Percentiles rank a stretch among this genome's conserved stretches.
phyloP scores from a whole-genome alignment of 2,329 filamentous ascomycete species.

The Colletotrichum gigasporum region DNA sequence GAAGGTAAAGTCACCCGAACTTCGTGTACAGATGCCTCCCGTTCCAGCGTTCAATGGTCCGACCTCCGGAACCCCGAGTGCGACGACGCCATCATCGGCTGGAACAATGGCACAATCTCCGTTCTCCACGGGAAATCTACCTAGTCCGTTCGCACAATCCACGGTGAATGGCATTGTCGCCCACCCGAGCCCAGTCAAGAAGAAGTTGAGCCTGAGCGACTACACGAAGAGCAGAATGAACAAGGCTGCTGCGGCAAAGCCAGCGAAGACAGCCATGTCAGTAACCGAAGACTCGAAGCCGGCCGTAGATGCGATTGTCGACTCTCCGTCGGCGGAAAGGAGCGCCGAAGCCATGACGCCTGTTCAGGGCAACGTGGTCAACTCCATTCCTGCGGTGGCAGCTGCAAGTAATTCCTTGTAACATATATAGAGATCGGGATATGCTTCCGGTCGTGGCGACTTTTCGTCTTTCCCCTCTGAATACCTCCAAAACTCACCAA shows the following conservation, averaged over 20 bases:
- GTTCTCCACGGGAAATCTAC: slow-evolving; percentile 49
- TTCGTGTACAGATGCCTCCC: slow-evolving; percentile 66
- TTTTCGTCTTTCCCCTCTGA: slow-evolving; percentile 10
- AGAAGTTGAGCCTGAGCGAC: slow-evolving; percentile 74
- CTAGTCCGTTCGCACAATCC: slow-evolving; percentile 54
- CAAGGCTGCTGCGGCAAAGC: slow-evolving; percentile 55
- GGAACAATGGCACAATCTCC: slow-evolving; percentile 60
- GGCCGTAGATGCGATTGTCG: slow-evolving; percentile 44
- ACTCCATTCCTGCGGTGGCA: slow-evolving; percentile 13
- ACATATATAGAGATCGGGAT: slow-evolving; percentile 40
- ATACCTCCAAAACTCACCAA: slow-evolving; percentile 3
- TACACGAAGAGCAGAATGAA: slow-evolving; percentile 69
- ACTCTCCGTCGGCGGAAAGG: slow-evolving; percentile 45
- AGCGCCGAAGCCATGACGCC: slow-evolving; percentile 32
- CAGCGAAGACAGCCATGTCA: slow-evolving; percentile 17
- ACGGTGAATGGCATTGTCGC: slow-evolving; percentile 54
- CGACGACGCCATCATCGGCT: slow-evolving; percentile 58
- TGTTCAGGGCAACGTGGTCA: slow-evolving; percentile 10
- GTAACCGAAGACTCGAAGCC: slow-evolving; percentile 51
- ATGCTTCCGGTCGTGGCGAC: neutral
- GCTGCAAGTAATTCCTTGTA: slow-evolving; percentile 40
- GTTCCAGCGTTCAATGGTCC: slow-evolving; percentile 59
- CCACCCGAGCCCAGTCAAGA: slow-evolving; percentile 70
- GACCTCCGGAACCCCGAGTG: slow-evolving; percentile 43
- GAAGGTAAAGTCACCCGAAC: slow-evolving; percentile 46